These are phyloP conservation scores for Aspergillus sp. DNA, from an alignment of 2,329 filamentous ascomycete genomes.

Conservation along the genomic window DNA sequence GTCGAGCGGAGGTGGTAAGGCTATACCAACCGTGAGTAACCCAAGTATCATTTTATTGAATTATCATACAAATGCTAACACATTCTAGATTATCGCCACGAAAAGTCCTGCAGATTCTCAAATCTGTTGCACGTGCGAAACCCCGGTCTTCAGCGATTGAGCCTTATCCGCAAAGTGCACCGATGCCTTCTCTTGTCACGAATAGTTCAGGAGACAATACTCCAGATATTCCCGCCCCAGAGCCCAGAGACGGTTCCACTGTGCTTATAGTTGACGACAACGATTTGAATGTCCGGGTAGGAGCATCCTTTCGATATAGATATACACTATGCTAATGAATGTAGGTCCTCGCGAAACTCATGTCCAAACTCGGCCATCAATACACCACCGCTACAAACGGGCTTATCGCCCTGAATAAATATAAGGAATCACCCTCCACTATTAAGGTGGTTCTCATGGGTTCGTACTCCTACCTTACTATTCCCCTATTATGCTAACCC, in stretches of 20 bases:
- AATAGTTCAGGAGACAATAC: neutral
- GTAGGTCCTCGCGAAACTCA: constrained; percentile 35
- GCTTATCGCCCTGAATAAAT: constrained; percentile 35
- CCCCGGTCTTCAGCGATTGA: neutral
- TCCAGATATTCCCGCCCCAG: no score
- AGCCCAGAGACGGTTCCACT: neutral
- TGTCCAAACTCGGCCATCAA: constrained; percentile 34
- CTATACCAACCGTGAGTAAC: constrained; percentile 13
- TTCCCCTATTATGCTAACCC: neutral
- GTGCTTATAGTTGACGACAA: constrained; percentile 43
- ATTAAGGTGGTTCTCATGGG: constrained; percentile 37
- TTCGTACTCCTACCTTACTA: constrained; percentile 4
- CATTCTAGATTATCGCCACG: neutral
- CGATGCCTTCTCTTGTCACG: neutral
- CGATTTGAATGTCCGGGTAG: constrained; percentile 38
- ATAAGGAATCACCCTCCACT: constrained; percentile 22
- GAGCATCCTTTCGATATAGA: neutral
- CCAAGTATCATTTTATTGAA: no score
- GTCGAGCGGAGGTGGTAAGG: constrained; percentile 4
- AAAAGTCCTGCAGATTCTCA: constrained; percentile 2
- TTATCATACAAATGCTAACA: neutral
- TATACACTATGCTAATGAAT: neutral
- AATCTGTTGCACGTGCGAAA: neutral
- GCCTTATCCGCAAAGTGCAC: neutral
- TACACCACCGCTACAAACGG: constrained; percentile 40